A percentile compares a stretch with the other conserved stretches of the same genome.
Conservation (phyloP, 495 filamentous ascomycete genomes). For the Penicillium silybi region DNA sequence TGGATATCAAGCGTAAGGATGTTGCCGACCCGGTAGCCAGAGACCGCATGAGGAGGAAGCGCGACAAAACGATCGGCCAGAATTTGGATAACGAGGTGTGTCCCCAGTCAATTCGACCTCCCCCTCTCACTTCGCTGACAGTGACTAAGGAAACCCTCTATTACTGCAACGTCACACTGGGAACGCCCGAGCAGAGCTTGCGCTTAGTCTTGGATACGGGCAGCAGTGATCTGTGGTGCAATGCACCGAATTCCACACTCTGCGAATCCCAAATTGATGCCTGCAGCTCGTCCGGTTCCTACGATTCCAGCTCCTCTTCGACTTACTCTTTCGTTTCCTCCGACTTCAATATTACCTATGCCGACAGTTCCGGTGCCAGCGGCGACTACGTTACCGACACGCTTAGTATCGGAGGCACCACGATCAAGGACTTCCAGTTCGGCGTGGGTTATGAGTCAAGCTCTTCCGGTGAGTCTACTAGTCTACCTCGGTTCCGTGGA, state of each 20-base stretch:
- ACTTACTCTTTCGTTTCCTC: slow-evolving; percentile 72
- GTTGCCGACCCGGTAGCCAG: slow-evolving; percentile 29
- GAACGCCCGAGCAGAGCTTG: slow-evolving; percentile 63
- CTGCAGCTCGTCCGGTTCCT: slow-evolving; percentile 61
- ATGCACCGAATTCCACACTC: slow-evolving; percentile 59
- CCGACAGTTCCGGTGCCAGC: slow-evolving; percentile 73
- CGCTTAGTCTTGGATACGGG: slow-evolving; percentile 75
- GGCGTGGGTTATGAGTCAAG: slow-evolving; percentile 76
- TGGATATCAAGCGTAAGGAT: slow-evolving; percentile 39
- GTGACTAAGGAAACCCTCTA: slow-evolving; percentile 52
- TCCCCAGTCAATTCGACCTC: background rate
- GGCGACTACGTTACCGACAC: slow-evolving; percentile 86
- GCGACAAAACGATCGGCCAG: slow-evolving; percentile 29
- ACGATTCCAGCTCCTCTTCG: slow-evolving; percentile 70
- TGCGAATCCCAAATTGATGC: slow-evolving; percentile 46
- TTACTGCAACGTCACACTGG: slow-evolving; percentile 66
- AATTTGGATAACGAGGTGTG: slow-evolving; percentile 42
- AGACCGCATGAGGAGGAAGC: slow-evolving; percentile 33
- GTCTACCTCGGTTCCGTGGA: slow-evolving; percentile 2
- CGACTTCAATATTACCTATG: slow-evolving; percentile 89
- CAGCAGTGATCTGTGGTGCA: slow-evolving; percentile 89
- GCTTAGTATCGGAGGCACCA: slow-evolving; percentile 60
- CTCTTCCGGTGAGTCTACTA: slow-evolving; percentile 40
- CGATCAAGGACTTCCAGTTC: slow-evolving; percentile 69
- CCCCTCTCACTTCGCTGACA: background rate